A percentile compares a stretch with the other conserved stretches of the same genome.
Conservation (phyloP, 345 rosid species). For the Hypericum androsaemum region DNA sequence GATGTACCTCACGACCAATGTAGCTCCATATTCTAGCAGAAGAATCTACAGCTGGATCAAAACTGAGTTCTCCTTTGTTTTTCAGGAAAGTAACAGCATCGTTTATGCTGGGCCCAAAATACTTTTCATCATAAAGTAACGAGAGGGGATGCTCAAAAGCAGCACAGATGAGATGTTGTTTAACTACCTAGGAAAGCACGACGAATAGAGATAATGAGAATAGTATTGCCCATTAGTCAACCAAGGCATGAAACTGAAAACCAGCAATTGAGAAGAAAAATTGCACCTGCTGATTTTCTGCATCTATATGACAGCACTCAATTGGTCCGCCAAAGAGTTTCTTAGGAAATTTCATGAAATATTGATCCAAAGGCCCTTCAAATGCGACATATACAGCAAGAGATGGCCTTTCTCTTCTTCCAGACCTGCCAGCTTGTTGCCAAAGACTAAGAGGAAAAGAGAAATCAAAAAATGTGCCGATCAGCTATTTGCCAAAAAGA, state of each 20-base stretch:
- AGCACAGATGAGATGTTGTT: constrained; percentile 82
- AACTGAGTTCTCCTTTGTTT: constrained; percentile 48
- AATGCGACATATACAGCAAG: constrained; percentile 87
- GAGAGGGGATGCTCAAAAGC: constrained; percentile 75
- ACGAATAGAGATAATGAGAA: constrained; percentile 11
- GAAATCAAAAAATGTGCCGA: constrained; percentile 5
- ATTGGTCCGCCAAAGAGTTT: constrained; percentile 73
- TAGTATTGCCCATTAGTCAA: constrained; percentile 9
- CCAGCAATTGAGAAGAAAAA: constrained; percentile 10
- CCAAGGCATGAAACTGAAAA: constrained; percentile 11
- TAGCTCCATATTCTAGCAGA: constrained; percentile 65
- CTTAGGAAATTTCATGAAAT: constrained; percentile 75
- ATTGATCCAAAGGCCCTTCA: constrained; percentile 79
- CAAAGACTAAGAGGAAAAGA: constrained; percentile 57
- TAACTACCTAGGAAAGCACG: constrained; percentile 56
- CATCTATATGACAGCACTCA: constrained; percentile 79
- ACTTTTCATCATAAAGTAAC: constrained; percentile 58
- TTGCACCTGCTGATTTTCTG: constrained; percentile 68
- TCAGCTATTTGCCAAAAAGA: too few species aligned
- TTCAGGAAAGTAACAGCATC: constrained; percentile 42
- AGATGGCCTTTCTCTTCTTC: constrained; percentile 78
- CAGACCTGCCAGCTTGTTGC: constrained; percentile 99
- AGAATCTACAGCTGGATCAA: constrained; percentile 40
- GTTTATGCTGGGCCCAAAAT: constrained; percentile 57
- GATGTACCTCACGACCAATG: constrained; percentile 71